Conservation (phyloP, 305 asterid genomes). For the Ilex paraguariensis region DNA sequence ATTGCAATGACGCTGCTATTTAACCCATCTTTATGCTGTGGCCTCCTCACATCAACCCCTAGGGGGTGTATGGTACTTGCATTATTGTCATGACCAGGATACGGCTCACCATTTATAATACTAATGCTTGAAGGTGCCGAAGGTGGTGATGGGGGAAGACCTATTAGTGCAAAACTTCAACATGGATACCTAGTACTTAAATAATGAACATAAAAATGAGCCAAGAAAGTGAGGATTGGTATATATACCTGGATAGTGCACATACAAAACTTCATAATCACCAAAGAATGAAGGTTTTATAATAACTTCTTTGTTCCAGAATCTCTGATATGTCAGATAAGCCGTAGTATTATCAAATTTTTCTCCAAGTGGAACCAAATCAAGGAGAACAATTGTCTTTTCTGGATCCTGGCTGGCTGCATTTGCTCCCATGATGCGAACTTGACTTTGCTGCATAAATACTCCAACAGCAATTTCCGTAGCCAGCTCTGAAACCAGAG, state of each 20-base stretch:
- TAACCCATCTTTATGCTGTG: constrained; percentile 47
- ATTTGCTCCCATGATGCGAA: constrained; percentile 96
- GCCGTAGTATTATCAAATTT: constrained; percentile 65
- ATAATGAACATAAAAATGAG: not conserved
- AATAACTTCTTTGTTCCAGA: constrained; percentile 71
- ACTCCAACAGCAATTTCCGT: constrained; percentile 68
- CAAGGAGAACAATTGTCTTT: constrained; percentile 67
- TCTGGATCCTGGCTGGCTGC: constrained; percentile 75
- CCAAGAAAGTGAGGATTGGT: constrained; percentile 3
- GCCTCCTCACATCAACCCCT: constrained; percentile 70
- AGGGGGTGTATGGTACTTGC: constrained; percentile 65
- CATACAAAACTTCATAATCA: constrained; percentile 76
- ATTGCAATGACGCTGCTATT: constrained; percentile 54
- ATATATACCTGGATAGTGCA: constrained; percentile 76
- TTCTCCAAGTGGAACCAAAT: constrained; percentile 78
- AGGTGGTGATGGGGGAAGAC: constrained; percentile 95
- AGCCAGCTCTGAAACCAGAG: constrained; percentile 87
- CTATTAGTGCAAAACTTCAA: constrained; percentile 28
- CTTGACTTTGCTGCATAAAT: constrained; percentile 76
- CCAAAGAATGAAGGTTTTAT: constrained; percentile 67
- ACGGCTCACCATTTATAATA: constrained; percentile 54
- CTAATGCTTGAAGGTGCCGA: constrained; percentile 57
- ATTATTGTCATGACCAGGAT: constrained; percentile 53
- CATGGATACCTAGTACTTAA: not conserved
- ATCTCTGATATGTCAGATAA: constrained; percentile 53